Percentiles rank a stretch among this genome's conserved stretches.
These are phyloP conservation scores for Penicillium verhagenii DNA, from an alignment of 495 filamentous ascomycete genomes.

Conservation along the genomic window DNA sequence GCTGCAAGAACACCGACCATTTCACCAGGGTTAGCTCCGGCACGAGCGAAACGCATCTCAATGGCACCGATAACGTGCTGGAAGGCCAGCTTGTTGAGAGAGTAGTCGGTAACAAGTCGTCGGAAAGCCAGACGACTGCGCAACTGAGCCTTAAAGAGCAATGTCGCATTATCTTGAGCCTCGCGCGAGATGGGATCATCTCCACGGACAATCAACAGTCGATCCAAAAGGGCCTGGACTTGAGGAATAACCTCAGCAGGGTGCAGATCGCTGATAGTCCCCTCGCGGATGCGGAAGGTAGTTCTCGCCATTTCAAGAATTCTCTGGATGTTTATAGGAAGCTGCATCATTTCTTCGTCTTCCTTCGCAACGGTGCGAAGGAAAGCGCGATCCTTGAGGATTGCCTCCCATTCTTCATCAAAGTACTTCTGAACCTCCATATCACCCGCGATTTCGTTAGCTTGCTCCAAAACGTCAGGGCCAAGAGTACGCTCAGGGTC, in stretches of 20 bases:
- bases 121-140: conserved; percentile 91
- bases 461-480: conserved; percentile 78
- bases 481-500: conserved; percentile 61
- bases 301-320: conserved; percentile 87
- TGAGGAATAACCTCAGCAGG: conserved; percentile 85
- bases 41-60: conserved; percentile 77
- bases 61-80: conserved; percentile 90
- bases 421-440: conserved; percentile 78
- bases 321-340: conserved; percentile 87
- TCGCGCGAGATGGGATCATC: conserved; percentile 77
- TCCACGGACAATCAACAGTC: conserved; percentile 80
- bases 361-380: conserved; percentile 67
- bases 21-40: conserved; percentile 84
- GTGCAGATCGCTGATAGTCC: conserved; percentile 80
- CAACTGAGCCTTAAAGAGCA: conserved; percentile 87
- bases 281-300: conserved; percentile 85
- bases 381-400: conserved; percentile 70
- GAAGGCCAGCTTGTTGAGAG: conserved; percentile 87
- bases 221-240: conserved; percentile 71
- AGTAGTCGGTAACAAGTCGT: conserved; percentile 77
- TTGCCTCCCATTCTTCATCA: conserved; percentile 84
- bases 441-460: conserved; percentile 83
- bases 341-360: conserved; percentile 76
- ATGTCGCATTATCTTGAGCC: conserved; percentile 82
- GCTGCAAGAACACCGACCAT: conserved; percentile 99